phyloP scores from a whole-genome alignment of 306 rosid species.

The Casuarina equisetifolia region DNA sequence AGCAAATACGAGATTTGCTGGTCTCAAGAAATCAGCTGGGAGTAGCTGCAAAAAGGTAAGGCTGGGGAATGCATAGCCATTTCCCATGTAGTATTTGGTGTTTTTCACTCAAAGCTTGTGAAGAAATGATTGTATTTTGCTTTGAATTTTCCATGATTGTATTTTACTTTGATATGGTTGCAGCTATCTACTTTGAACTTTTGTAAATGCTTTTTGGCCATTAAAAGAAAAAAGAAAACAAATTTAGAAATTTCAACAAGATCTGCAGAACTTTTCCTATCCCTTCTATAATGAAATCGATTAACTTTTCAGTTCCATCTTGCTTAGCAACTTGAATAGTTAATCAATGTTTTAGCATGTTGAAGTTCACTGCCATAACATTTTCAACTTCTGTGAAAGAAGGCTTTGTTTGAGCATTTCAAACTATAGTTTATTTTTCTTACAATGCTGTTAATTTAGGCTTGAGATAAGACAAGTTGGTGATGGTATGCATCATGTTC shows the following conservation, averaged over 20 bases:
- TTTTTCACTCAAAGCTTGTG: not conserved
- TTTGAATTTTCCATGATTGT: not conserved
- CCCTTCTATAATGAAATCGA: not conserved
- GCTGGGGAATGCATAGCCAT: not conserved
- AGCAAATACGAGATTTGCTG: slow-evolving; percentile 90
- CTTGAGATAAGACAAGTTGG: slow-evolving; percentile 83
- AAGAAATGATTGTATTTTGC: not conserved
- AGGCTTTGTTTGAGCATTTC: not conserved
- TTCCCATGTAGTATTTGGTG: slow-evolving; percentile 18
- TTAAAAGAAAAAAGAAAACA: not conserved
- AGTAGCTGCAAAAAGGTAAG: slow-evolving; percentile 64
- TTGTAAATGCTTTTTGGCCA: not conserved
- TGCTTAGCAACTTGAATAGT: not conserved
- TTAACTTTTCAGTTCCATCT: not conserved
- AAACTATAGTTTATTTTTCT: slow-evolving; percentile 22
- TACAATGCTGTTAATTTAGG: slow-evolving; percentile 41
- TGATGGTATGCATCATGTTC: slow-evolving; percentile 92
- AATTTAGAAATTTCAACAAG: not conserved
- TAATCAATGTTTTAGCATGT: not conserved
- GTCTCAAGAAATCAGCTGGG: slow-evolving; percentile 73
- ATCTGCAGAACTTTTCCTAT: not conserved
- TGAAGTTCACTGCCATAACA: not conserved
- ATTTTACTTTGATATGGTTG: not conserved
- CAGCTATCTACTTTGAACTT: not conserved
- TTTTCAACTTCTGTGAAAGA: slow-evolving; percentile 2